These are phyloP conservation scores for Venturia pyrina DNA, from an alignment of 2,329 filamentous ascomycete species.

Conservation along the genomic window DNA sequence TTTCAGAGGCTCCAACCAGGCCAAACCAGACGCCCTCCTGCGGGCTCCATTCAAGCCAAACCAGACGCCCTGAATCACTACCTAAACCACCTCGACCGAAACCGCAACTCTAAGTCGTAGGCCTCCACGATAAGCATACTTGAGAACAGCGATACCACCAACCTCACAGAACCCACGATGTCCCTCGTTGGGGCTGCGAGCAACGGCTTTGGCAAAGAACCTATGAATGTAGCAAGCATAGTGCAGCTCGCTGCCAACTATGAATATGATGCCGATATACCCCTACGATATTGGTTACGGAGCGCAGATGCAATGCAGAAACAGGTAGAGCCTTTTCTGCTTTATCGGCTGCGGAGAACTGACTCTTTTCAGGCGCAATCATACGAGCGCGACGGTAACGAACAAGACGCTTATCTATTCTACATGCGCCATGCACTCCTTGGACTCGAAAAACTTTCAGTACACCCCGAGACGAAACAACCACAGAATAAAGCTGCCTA, in stretches of 20 bases:
- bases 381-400: constrained; percentile 77
- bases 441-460: constrained; percentile 63
- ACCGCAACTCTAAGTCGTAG: not conserved
- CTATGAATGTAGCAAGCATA: constrained; percentile 68
- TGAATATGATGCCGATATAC: constrained; percentile 66
- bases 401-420: constrained; percentile 80
- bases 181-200: constrained; percentile 8
- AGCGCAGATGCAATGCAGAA: constrained; percentile 70
- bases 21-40: not conserved
- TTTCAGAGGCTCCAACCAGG: not conserved
- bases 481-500: constrained; percentile 47
- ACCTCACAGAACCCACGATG: not conserved
- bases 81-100: not conserved
- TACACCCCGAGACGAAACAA: constrained; percentile 65
- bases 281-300: constrained; percentile 71
- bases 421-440: constrained; percentile 83
- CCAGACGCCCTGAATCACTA: not conserved
- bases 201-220: constrained; percentile 24
- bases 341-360: not conserved
- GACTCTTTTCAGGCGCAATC: constrained; percentile 57
- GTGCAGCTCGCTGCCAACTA: constrained; percentile 62
- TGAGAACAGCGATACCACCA: not conserved
- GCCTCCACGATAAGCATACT: not conserved
- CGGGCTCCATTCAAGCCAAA: not conserved
- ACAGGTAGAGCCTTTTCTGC: constrained; percentile 51